These are phyloP conservation scores for Miscanthus lutarioriparius DNA, from an alignment of 176 grass and related monocot species.

Conservation along the genomic window DNA sequence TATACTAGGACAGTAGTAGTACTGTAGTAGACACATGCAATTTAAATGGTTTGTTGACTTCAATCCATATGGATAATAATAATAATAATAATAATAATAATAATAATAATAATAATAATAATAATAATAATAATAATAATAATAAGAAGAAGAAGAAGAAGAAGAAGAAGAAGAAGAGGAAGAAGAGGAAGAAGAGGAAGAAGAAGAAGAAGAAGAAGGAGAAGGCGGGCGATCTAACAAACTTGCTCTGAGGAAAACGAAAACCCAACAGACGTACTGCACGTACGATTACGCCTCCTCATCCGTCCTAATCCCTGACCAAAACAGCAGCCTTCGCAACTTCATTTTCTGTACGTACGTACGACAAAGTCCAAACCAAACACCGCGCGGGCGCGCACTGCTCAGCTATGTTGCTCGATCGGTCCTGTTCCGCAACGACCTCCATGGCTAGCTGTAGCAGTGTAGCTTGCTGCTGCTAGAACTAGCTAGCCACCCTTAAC, in stretches of 20 bases:
- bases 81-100: background rate
- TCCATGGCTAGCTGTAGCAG: background rate
- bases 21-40: background rate
- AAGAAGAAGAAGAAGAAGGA: too few species aligned
- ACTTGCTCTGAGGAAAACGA: background rate
- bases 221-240: background rate
- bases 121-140: too few species aligned
- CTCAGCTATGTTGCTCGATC: background rate
- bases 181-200: too few species aligned
- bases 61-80: background rate
- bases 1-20: too few species aligned
- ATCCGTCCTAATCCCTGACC: background rate
- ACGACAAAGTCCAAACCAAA: slow-evolving; percentile 9
- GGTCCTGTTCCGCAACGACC: background rate
- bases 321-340: background rate
- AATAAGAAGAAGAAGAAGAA: too few species aligned
- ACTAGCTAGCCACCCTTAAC: background rate
- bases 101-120: too few species aligned
- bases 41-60: too few species aligned
- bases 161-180: too few species aligned
- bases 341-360: background rate
- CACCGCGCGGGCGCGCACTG: background rate
- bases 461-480: background rate
- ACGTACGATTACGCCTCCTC: background rate
- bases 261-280: slow-evolving; percentile 16